Evolutionary conservation across 1,284 basidiomycete genomes (phyloP).

Genomic region (Athelia sp.): DNA sequence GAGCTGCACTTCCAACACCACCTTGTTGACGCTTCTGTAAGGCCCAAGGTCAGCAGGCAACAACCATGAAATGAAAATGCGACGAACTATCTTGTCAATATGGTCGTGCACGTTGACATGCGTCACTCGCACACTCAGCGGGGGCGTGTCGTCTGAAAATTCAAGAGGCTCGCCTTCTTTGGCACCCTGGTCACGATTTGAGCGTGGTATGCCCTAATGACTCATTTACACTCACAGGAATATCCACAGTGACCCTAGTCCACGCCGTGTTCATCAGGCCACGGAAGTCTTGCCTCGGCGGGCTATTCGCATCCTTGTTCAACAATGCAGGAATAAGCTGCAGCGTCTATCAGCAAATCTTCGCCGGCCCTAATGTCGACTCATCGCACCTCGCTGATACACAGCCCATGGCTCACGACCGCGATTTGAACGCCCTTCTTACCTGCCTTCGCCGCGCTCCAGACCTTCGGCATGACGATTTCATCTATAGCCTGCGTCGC

Average conservation of each 20-base stretch:
- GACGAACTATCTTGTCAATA: slow-evolving; percentile 49
- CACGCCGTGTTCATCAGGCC: slow-evolving; percentile 71
- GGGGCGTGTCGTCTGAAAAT: slow-evolving; percentile 23
- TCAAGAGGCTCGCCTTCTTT: slow-evolving; percentile 20
- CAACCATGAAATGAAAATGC: not conserved
- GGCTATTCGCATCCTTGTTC: slow-evolving; percentile 30
- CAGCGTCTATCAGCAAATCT: not conserved
- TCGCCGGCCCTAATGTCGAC: not conserved
- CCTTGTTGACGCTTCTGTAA: slow-evolving; percentile 68
- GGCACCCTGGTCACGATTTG: slow-evolving; percentile 22
- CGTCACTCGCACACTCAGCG: slow-evolving; percentile 39
- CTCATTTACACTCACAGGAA: slow-evolving; percentile 32
- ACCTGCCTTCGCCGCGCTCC: slow-evolving; percentile 31
- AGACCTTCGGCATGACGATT: slow-evolving; percentile 57
- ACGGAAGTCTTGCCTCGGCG: slow-evolving; percentile 28
- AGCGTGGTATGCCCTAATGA: not conserved
- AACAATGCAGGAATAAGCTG: slow-evolving; percentile 44
- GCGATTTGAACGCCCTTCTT: slow-evolving; percentile 51
- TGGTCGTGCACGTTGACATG: slow-evolving; percentile 56
- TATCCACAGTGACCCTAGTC: slow-evolving; percentile 50
- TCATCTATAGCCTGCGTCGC: slow-evolving; percentile 56
- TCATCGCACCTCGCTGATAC: slow-evolving; percentile 49
- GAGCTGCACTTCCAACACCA: slow-evolving; percentile 67
- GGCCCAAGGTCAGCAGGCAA: not conserved
- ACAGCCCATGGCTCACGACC: slow-evolving; percentile 78